Evolutionary conservation across 129 eudicot genomes (phyloP), one percentile per base, ranked within the genome.

Genomic region (Flaveria linearis): DNA sequence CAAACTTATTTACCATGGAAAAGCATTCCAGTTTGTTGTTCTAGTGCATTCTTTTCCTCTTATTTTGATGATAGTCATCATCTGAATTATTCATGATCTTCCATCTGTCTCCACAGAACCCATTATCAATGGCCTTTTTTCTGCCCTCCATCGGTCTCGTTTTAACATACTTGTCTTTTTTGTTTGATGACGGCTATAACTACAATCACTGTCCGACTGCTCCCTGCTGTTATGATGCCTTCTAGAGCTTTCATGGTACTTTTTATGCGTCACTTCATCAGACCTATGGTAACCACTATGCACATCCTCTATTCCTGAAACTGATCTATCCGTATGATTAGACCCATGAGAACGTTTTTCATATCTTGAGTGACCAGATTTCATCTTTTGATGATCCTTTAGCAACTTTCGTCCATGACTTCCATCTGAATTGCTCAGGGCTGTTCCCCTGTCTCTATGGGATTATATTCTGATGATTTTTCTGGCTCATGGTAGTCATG

Each of bases 1-100:
- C 90, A 74, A 79, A 87, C 88, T 88, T 39, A 71, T 81, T 87
- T 87, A 89, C 96, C 92, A 82, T 80, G 80, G 56, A 61, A 36
- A 36, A 76, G 73, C 85, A 80, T 69, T 82, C 77, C 76, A 69
- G 53, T 25, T 65, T 72, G 41, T 84, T 80, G 77, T 72, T 74
- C 83, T 82, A 91, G 69, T 65, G 69, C 62, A 78, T 70, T 75
- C 82, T 86, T 87, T 83, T 85, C 74, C 90, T 68, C 85, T 89
- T 91, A 23, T 72, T 79, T 36, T 68, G 76, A 57, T 57, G 84
- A 82, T 75, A 53, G 71, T 86, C 93, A 25, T 86, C 85, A 23
- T 86, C 82, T 22, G 80, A 74, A 47, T 66, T 53, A 43, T 49
- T 55, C 46, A 39, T 76, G 62, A 41, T 71, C 81, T 76, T 78